Percentiles rank a stretch among this genome's conserved stretches.
Evolutionary conservation across 805 yeast species (phyloP).

Genomic region (Candida hispaniensis): DNA sequence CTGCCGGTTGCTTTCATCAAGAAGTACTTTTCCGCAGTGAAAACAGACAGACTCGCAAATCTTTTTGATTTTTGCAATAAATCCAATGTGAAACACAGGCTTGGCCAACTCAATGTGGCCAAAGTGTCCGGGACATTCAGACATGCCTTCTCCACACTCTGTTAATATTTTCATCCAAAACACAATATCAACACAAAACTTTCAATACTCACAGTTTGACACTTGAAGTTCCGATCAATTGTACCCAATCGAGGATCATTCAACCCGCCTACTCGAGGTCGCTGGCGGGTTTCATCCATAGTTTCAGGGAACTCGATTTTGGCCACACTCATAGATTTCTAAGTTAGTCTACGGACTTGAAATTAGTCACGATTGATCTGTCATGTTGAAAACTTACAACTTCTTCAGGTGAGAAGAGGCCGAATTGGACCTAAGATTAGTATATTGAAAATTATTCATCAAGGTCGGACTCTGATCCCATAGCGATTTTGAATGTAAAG

Average conservation of each 20-base stretch:
- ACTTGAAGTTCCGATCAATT: slow-evolving; percentile 91
- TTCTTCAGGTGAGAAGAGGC: slow-evolving; percentile 95
- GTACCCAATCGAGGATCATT: slow-evolving; percentile 97
- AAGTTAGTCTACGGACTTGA: slow-evolving; percentile 4
- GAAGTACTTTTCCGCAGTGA: slow-evolving; percentile 92
- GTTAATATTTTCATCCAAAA: slow-evolving; percentile 12
- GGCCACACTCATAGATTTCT: slow-evolving; percentile 94
- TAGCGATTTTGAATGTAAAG: too few relatives aligned
- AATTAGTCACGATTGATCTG: not conserved
- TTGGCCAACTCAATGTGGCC: slow-evolving; percentile 98
- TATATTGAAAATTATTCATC: slow-evolving; percentile 18
- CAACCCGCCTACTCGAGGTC: slow-evolving; percentile 92
- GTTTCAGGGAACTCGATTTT: slow-evolving; percentile 98
- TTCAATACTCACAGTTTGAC: slow-evolving; percentile 58
- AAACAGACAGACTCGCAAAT: slow-evolving; percentile 95
- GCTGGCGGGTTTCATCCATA: slow-evolving; percentile 95
- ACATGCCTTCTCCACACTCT: slow-evolving; percentile 94
- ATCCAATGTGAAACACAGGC: slow-evolving; percentile 97
- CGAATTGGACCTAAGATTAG: slow-evolving; percentile 68
- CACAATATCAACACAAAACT: not conserved
- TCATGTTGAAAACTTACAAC: slow-evolving; percentile 35
- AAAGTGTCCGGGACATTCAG: slow-evolving; percentile 98
- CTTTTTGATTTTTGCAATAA: slow-evolving; percentile 85
- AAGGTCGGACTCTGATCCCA: too few relatives aligned
- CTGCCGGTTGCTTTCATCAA: slow-evolving; percentile 71